Conservation (phyloP, 2,329 filamentous ascomycete species). For the Exophiala viscosa region DNA sequence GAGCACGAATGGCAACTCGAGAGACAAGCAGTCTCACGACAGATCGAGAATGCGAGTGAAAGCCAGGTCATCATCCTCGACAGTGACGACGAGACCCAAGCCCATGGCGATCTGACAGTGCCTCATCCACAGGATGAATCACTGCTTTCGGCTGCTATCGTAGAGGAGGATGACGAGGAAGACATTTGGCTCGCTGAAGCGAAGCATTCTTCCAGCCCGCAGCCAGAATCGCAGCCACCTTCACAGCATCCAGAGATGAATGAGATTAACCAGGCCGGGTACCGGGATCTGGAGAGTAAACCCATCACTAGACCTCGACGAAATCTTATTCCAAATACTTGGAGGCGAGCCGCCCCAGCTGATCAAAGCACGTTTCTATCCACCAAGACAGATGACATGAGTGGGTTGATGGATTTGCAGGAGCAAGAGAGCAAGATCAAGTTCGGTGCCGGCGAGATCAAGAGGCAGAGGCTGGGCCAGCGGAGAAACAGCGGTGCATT, state of each 20-base stretch:
- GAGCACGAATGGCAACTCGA: slow-evolving; percentile 45
- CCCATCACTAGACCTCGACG: slow-evolving; percentile 23
- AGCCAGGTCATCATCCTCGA: slow-evolving; percentile 45
- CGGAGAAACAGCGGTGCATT: slow-evolving; percentile 21
- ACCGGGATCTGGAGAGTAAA: slow-evolving; percentile 21
- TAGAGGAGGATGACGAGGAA: slow-evolving; percentile 35
- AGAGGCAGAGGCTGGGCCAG: slow-evolving; percentile 11
- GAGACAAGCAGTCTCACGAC: slow-evolving; percentile 42
- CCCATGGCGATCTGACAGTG: too few relatives aligned
- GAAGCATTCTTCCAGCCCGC: slow-evolving; percentile 38
- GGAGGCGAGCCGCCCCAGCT: slow-evolving; percentile 28
- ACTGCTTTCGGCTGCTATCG: background rate
- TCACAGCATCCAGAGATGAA: background rate
- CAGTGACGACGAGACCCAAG: slow-evolving; percentile 24
- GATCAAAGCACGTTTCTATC: slow-evolving; percentile 23
- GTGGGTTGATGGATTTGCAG: slow-evolving; percentile 22
- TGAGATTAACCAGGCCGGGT: slow-evolving; percentile 2
- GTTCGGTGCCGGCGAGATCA: slow-evolving; percentile 21
- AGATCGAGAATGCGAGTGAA: slow-evolving; percentile 42
- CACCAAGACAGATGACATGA: slow-evolving; percentile 18
- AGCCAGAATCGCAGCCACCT: slow-evolving; percentile 23
- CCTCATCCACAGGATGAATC: too few relatives aligned
- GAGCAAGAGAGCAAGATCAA: slow-evolving; percentile 12
- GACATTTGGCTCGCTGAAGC: slow-evolving; percentile 46
- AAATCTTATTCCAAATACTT: slow-evolving; percentile 33